Base-by-base conservation (phyloP, 2,329 filamentous ascomycete species). In the Sphaerulina musiva region DNA sequence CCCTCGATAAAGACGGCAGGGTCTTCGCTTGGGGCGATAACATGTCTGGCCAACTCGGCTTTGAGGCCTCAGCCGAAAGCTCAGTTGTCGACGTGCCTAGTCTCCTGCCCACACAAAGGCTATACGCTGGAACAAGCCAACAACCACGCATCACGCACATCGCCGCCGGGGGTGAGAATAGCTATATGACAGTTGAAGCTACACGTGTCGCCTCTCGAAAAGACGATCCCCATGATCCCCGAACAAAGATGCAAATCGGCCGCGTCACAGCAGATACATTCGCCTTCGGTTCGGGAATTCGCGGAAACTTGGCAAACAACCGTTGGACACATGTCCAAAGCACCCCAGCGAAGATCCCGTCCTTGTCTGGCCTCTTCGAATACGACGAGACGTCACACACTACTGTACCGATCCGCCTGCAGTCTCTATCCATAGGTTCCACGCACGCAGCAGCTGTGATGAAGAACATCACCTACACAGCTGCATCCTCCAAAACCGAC, bases 21-120 rank as follows among this genome's bases (percentile, higher is more conserved):
- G 79, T 93, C 12, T 95, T 93, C 70, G 78, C 84, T 6, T 97
- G 95, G 73, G 93, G 93, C 38, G 91, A 97, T 70, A 97, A 97
- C 72, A 84, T 84, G 0, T 81, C 82, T 42, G 93, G 93, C n/a
- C 93, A 97, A 70, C 78, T 97, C 3, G 92, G 92, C n/a, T 83
- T 92, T 63, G 82, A 89, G 48, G 81, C 80, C 50, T 82, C 83
- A 46, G 69, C 79, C 0, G 80, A 85, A 29, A 75, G 81, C 12
- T 76, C 81, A 6, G 80, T 74, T 54, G 75, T 87, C 23, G 87
- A 92, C 60, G 78, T 79, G 0, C 90, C 93, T 0, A 81, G 83
- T 3, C 78, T 84, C 5, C 69, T 97, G 2, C 80, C 87, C 1
- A 79, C 88, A 39, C 80, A 82, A 57, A 81, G 80, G 57, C 81